Conservation (phyloP, 2,329 filamentous ascomycete species). For the Colletotrichum tropicicola region DNA sequence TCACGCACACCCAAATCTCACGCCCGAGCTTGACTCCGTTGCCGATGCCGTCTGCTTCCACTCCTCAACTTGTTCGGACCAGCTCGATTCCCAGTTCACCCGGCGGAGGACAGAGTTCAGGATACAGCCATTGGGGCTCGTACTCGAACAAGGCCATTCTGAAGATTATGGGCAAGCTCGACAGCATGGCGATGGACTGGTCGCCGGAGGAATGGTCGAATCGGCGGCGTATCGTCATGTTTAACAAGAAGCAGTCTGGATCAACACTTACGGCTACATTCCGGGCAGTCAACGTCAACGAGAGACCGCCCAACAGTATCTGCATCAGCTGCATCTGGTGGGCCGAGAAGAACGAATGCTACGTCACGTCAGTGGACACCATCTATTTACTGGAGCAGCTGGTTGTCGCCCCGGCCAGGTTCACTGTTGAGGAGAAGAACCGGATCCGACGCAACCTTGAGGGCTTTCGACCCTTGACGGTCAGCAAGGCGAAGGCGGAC, state of each 20-base stretch:
- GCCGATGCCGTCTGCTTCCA: constrained; percentile 54
- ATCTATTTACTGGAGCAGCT: constrained; percentile 94
- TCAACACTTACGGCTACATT: constrained; percentile 86
- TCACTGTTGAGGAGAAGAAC: constrained; percentile 98
- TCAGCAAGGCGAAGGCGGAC: constrained; percentile 91
- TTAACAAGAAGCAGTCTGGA: constrained; percentile 82
- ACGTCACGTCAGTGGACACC: constrained; percentile 95
- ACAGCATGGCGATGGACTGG: constrained; percentile 87
- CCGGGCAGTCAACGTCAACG: constrained; percentile 78
- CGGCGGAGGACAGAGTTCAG: constrained; percentile 49
- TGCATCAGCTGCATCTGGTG: constrained; percentile 98
- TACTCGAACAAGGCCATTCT: constrained; percentile 87
- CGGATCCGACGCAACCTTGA: constrained; percentile 95
- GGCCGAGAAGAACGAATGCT: constrained; percentile 91
- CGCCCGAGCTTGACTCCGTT: constrained; percentile 58
- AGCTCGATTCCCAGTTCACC: constrained; percentile 58
- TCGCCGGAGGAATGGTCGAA: constrained; percentile 80
- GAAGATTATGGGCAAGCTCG: constrained; percentile 86
- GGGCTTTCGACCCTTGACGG: constrained; percentile 89
- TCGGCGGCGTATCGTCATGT: constrained; percentile 86
- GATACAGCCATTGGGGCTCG: constrained; percentile 81
- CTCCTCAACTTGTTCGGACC: constrained; percentile 63
- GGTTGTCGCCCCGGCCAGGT: constrained; percentile 77
- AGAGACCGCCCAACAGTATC: constrained; percentile 84
- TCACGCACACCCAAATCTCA: constrained; percentile 53